Evolutionary conservation across 2,329 filamentous ascomycete genomes (phyloP).

Genomic region (Alternaria solani): DNA sequence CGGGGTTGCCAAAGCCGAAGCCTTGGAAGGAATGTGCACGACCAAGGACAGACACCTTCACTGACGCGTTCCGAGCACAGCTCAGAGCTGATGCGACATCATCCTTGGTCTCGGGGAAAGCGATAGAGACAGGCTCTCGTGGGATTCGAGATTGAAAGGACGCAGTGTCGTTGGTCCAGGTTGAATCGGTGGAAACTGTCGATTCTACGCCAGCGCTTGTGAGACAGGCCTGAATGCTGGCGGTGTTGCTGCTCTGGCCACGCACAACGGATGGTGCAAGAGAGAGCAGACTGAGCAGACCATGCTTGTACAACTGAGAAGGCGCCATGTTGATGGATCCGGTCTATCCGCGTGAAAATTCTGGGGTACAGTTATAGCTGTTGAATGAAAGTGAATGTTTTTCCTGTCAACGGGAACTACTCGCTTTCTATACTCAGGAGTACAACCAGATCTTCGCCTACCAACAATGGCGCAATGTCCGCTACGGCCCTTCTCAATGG

Average conservation of each 20-base stretch:
- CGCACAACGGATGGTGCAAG: constrained; percentile 4
- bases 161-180: constrained; percentile 22
- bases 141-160: constrained; percentile 19
- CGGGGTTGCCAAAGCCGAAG: constrained; percentile 17
- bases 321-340: not conserved
- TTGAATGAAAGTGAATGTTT: not conserved
- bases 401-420: not conserved
- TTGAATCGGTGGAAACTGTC: constrained; percentile 11
- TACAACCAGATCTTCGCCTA: not conserved
- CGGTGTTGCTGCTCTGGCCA: constrained; percentile 11
- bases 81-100: constrained; percentile 16
- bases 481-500: not conserved
- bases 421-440: not conserved
- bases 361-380: not conserved
- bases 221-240: constrained; percentile 14
- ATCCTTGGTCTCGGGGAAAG: constrained; percentile 15
- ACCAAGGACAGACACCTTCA: constrained; percentile 18
- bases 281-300: not conserved
- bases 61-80: constrained; percentile 21
- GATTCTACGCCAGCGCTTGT: constrained; percentile 8
- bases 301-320: not conserved
- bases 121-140: constrained; percentile 15
- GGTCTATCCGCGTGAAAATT: not conserved
- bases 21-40: constrained; percentile 25
- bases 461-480: not conserved